Conservation (phyloP, 106 monocot species). For the Xerophyta viscosa region DNA sequence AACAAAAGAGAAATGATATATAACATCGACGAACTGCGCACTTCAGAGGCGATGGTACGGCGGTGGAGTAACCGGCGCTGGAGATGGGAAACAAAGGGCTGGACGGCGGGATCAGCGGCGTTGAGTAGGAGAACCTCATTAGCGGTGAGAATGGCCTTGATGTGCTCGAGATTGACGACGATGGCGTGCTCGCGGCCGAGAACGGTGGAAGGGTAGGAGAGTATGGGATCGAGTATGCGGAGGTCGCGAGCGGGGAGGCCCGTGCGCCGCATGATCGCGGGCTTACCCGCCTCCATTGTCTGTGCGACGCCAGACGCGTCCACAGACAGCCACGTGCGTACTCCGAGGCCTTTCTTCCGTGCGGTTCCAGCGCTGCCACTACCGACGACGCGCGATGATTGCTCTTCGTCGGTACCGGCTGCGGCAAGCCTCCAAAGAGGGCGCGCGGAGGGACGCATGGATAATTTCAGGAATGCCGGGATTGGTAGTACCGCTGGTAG, state of each 20-base stretch:
- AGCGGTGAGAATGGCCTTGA: conserved; percentile 68
- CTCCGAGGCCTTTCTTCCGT: conserved; percentile 14
- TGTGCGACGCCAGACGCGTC: conserved; percentile 27
- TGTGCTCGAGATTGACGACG: conserved; percentile 59
- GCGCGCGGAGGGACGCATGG: no score
- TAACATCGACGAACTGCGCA: background rate
- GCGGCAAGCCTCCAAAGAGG: no score
- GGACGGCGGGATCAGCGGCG: conserved; percentile 29
- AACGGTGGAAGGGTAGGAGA: conserved; percentile 71
- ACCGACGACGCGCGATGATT: background rate
- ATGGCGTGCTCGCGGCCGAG: conserved; percentile 71
- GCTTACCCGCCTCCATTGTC: conserved; percentile 44
- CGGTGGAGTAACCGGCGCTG: conserved; percentile 32
- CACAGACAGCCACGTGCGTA: conserved; percentile 40
- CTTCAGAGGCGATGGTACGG: background rate
- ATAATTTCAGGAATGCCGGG: no score
- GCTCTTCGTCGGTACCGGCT: no score
- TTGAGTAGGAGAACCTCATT: conserved; percentile 62
- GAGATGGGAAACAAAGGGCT: conserved; percentile 44
- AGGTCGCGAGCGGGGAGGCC: conserved; percentile 65
- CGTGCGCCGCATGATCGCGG: conserved; percentile 53
- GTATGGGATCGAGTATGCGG: conserved; percentile 60
- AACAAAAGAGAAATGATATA: background rate
- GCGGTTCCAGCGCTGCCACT: no score
- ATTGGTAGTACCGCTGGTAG: no score